Evolutionary conservation across 192 early-diverging fungal genomes (phyloP).

Genomic region (Radiomyces spectabilis): DNA sequence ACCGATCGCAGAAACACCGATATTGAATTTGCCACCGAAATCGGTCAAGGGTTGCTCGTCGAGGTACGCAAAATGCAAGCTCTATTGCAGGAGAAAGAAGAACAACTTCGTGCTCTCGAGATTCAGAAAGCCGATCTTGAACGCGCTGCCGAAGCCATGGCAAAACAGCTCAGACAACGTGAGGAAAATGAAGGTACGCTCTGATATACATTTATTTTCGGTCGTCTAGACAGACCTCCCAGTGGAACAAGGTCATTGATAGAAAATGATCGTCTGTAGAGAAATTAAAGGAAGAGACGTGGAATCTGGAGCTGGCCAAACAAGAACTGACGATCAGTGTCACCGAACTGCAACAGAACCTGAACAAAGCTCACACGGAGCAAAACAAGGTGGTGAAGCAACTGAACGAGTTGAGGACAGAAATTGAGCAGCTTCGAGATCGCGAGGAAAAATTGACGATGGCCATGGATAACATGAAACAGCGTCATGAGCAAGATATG

Average conservation of each 20-base stretch:
- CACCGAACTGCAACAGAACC: conserved; percentile 33
- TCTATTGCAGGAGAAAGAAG: conserved; percentile 34
- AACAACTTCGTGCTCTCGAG: conserved; percentile 30
- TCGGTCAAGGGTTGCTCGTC: conserved; percentile 33
- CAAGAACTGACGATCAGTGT: conserved; percentile 38
- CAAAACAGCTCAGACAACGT: conserved; percentile 39
- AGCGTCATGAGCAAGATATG: conserved; percentile 60
- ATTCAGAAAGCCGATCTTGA: conserved; percentile 45
- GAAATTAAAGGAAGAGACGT: conserved; percentile 44
- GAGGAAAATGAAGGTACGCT: conserved; percentile 51
- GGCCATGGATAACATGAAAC: conserved; percentile 40
- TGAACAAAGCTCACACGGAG: conserved; percentile 41
- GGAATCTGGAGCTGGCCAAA: conserved; percentile 44
- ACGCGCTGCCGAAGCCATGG: conserved; percentile 36
- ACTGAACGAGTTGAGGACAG: conserved; percentile 42
- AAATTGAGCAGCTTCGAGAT: conserved; percentile 51
- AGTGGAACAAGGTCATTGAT: too few relatives aligned
- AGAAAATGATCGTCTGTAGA: conserved; percentile 22
- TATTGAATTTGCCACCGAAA: conserved; percentile 41
- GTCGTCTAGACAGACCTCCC: too few relatives aligned
- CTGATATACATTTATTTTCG: not conserved
- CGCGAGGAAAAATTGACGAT: conserved; percentile 41
- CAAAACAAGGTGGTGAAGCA: conserved; percentile 48
- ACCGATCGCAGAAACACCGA: conserved; percentile 26
- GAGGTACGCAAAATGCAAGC: conserved; percentile 37